Conservation (phyloP, 1,284 basidiomycete species). For the Cystobasidium slooffiae region DNA sequence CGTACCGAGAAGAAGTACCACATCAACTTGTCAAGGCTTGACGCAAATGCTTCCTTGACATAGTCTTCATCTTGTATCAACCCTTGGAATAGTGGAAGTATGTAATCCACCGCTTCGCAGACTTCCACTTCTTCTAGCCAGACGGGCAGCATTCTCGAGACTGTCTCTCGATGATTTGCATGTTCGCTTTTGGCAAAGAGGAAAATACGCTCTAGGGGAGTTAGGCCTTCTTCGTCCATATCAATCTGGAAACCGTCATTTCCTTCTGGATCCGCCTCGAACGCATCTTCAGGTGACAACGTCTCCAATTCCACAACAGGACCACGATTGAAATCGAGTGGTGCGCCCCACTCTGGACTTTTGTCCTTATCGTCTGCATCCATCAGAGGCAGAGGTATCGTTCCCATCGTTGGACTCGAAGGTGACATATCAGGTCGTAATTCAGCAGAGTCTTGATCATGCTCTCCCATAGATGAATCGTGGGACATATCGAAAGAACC, state of each 20-base stretch:
- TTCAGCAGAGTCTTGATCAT: constrained; percentile 9
- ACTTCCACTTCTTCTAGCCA: constrained; percentile 77
- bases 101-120: constrained; percentile 89
- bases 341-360: constrained; percentile 40
- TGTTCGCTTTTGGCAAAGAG: constrained; percentile 85
- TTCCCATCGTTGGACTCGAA: constrained; percentile 21
- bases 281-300: constrained; percentile 12
- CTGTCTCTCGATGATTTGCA: constrained; percentile 81
- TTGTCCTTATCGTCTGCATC: neutral
- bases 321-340: constrained; percentile 33
- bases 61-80: constrained; percentile 88
- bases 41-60: constrained; percentile 88
- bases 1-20: constrained; percentile 90
- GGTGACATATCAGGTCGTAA: constrained; percentile 9
- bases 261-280: neutral
- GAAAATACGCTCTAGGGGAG: constrained; percentile 85
- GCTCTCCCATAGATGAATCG: neutral
- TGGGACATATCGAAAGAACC: constrained; percentile 7
- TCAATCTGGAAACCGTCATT: constrained; percentile 16
- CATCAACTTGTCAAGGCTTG: constrained; percentile 78
- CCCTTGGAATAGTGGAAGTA: constrained; percentile 82
- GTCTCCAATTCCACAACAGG: constrained; percentile 9
- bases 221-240: constrained; percentile 38
- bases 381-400: constrained; percentile 25
- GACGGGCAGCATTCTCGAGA: constrained; percentile 75